Conservation (phyloP, 1,139 yeast genomes). For the Taiozyma sp. region DNA sequence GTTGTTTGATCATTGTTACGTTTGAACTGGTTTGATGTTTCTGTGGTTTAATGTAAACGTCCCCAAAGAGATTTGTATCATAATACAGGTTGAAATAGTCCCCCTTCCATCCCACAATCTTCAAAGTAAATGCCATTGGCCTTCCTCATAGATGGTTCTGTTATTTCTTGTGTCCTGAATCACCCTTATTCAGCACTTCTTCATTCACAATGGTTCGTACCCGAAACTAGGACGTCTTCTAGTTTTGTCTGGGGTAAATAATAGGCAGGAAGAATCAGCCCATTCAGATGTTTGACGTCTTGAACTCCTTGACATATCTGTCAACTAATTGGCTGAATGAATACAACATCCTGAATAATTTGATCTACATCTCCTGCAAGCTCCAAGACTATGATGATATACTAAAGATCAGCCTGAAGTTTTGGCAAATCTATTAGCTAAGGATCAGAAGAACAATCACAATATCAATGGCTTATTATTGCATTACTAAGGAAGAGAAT, state of each 20-base stretch:
- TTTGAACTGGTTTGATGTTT: background rate
- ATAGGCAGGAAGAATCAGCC: background rate
- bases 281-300: constrained; percentile 8
- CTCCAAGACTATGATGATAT: constrained; percentile 18
- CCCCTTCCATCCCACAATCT: no score
- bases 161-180: no score
- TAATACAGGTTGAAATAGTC: background rate
- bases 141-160: no score
- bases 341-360: constrained; percentile 11
- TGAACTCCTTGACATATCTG: constrained; percentile 28
- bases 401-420: constrained; percentile 24
- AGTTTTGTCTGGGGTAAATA: background rate
- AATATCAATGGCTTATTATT: constrained; percentile 8
- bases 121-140: no score
- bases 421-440: constrained; percentile 21
- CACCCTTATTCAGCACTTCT: no score
- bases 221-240: no score
- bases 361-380: constrained; percentile 22
- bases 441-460: constrained; percentile 13
- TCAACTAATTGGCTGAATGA: constrained; percentile 19
- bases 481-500: constrained; percentile 4
- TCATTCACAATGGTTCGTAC: no score
- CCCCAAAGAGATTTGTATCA: background rate
- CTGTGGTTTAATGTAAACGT: background rate
- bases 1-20: background rate